A percentile compares a stretch with the other conserved stretches of the same genome.
Evolutionary conservation across 805 yeast genomes (phyloP).

Genomic region (Metschnikowia colocasiae): DNA sequence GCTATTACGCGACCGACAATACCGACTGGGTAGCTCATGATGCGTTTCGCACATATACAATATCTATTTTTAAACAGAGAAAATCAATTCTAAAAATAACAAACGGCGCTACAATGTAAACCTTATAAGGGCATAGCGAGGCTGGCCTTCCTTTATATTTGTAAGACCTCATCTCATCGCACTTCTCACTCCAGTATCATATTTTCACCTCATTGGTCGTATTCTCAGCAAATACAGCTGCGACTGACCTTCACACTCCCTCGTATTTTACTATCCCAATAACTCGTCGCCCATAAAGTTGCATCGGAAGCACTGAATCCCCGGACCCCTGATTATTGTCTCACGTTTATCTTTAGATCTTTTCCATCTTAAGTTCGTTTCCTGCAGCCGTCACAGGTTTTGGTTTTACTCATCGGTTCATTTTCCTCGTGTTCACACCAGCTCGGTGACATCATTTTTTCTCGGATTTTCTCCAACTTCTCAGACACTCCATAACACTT

Average conservation of each 20-base stretch:
- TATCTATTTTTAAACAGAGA: background rate
- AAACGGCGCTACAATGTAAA: background rate
- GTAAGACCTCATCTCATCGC: background rate
- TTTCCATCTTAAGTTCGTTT: background rate
- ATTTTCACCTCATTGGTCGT: background rate
- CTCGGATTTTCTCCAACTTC: background rate
- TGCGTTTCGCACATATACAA: background rate
- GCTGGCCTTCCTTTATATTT: background rate
- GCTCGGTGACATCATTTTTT: constrained; percentile 1
- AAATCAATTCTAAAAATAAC: background rate
- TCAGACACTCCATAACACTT: background rate
- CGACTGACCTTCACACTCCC: background rate
- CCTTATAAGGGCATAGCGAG: background rate
- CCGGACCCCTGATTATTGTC: background rate
- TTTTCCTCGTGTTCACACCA: background rate
- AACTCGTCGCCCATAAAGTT: background rate
- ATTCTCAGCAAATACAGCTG: background rate
- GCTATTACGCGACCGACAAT: background rate
- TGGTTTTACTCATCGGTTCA: background rate
- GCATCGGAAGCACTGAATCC: background rate
- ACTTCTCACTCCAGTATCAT: too few species aligned
- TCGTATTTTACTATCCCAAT: background rate
- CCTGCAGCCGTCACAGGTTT: background rate
- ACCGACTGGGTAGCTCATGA: background rate
- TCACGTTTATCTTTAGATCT: background rate